phyloP scores from a whole-genome alignment of 2,329 filamentous ascomycete genomes.

The Xylaria sp. region DNA sequence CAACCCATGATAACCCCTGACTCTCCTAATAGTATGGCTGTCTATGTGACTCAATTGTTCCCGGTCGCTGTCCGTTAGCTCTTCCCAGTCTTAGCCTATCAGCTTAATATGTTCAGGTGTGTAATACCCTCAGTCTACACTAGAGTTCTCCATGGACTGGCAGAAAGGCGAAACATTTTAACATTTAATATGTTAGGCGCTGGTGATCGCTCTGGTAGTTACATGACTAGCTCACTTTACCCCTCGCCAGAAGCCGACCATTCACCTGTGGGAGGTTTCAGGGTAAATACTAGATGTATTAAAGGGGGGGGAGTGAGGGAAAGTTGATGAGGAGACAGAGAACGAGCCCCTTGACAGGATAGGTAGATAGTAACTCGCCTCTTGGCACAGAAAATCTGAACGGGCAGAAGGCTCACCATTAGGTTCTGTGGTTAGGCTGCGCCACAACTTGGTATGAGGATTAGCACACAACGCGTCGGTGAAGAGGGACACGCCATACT shows the following conservation, averaged over 20 bases:
- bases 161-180: constrained; percentile 30
- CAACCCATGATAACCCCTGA: constrained; percentile 25
- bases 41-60: constrained; percentile 13
- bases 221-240: constrained; percentile 12
- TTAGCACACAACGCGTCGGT: too few species aligned
- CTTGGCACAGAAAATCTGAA: constrained; percentile 29
- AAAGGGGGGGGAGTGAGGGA: neutral
- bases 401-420: constrained; percentile 32
- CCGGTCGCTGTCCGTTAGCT: constrained; percentile 12
- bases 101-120: neutral
- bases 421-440: constrained; percentile 21
- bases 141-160: neutral
- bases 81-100: neutral
- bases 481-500: neutral
- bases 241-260: neutral
- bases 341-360: constrained; percentile 8
- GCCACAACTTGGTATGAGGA: constrained; percentile 1
- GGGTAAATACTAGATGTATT: constrained; percentile 6
- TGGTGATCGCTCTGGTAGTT: constrained; percentile 12
- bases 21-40: constrained; percentile 2
- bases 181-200: constrained; percentile 9
- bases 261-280: constrained; percentile 5
- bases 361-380: neutral
- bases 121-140: neutral
- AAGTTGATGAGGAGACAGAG: neutral